Evolutionary conservation across 768 basidiomycete genomes (phyloP), one percentile per base, ranked within the genome.

Genomic region (Galerina sulciceps): DNA sequence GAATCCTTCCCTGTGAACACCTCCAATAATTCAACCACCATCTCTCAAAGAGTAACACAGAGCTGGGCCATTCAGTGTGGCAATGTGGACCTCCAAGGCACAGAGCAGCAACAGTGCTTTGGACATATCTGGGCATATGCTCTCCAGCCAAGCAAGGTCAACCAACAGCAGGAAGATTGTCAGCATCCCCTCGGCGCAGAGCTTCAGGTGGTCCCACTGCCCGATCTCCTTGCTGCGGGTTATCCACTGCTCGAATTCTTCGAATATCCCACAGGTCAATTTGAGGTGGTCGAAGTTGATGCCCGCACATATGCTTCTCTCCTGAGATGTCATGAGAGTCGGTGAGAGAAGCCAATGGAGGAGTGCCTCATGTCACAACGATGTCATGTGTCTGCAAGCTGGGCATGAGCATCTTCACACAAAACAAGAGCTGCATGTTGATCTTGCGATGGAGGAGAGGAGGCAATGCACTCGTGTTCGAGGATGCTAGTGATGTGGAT

Each of bases 121-220:
- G 6, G 36, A 47, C 54, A 72, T 67, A 3, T 68, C 67, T 2
- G 67, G 62, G 42, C 64, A 69, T 4, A 64, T 43, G 8, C 35
- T 49, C 36, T 57, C 49, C 40, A 71, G 43, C 58, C 56, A 60
- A n/a, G 17, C 41, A 17, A 69, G 15, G 42, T 67, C 62, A 13
- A 63, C 42, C 3, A 53, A 45, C 0, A 63, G 60, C 1, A 67
- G 63, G 55, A 74, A 74, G 1, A 72, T 57, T 17, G 68, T 71
- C 23, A 72, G 60, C 66, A 72, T 65, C 1, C 73, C 73, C 53
- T 71, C 69, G 13, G 68, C 66, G 42, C 71, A 73, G 13, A 74
- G 57, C 45, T 71, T 67, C 15, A 73, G 67, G 18, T 71, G 57
- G 38, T 71, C 71, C 35, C 63, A 65, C 11, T 66, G 56, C n/a